phyloP scores from a whole-genome alignment of 352 stramenopile species.

The Pythium pectinolyticum region DNA sequence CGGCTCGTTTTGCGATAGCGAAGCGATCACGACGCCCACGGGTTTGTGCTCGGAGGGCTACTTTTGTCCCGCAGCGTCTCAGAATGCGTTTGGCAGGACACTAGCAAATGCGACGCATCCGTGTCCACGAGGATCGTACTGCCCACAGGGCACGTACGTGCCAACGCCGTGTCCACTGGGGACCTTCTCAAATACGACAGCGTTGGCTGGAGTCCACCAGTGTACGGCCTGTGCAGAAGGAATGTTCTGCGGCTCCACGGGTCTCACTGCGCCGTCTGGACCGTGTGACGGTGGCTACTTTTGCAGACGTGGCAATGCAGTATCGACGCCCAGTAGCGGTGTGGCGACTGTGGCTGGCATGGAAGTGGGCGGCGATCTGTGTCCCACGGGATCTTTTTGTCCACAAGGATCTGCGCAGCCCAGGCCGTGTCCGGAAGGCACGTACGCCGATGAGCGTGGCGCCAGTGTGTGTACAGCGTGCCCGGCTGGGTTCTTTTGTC shows the following conservation, averaged over 20 bases:
- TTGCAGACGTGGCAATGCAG: slow-evolving; percentile 22
- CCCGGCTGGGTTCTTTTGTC: slow-evolving; percentile 36
- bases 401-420: slow-evolving; percentile 65
- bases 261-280: slow-evolving; percentile 39
- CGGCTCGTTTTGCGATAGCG: slow-evolving; percentile 43
- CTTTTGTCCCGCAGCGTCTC: slow-evolving; percentile 51
- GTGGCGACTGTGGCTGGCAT: slow-evolving; percentile 2
- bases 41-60: slow-evolving; percentile 50
- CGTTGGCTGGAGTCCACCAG: slow-evolving; percentile 37
- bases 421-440: slow-evolving; percentile 52
- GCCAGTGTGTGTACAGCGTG: slow-evolving; percentile 31
- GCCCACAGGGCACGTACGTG: slow-evolving; percentile 58
- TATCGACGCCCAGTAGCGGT: slow-evolving; percentile 7
- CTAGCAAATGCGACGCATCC: slow-evolving; percentile 33
- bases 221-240: slow-evolving; percentile 67
- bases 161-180: slow-evolving; percentile 55
- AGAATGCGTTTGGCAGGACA: slow-evolving; percentile 46
- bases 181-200: slow-evolving; percentile 58
- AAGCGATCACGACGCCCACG: slow-evolving; percentile 29
- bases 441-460: slow-evolving; percentile 57
- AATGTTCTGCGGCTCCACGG: slow-evolving; percentile 39
- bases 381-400: slow-evolving; percentile 76
- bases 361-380: slow-evolving; percentile 34
- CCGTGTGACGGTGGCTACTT: slow-evolving; percentile 42
- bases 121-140: slow-evolving; percentile 74